phyloP scores from a whole-genome alignment of 2,329 filamentous ascomycete species.

The Penicillium glabrum region DNA sequence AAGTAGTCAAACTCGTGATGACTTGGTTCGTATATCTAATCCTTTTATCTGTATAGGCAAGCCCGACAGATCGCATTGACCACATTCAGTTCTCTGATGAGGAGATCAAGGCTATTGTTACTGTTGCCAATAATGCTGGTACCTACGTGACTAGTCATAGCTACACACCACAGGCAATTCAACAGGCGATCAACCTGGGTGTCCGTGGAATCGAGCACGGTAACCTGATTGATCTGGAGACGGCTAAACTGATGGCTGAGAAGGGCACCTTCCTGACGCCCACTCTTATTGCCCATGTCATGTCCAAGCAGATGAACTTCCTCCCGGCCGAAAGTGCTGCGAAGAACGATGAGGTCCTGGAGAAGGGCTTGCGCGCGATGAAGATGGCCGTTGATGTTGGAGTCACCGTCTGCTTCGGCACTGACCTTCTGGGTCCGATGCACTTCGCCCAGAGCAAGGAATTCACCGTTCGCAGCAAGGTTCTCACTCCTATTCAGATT shows the following conservation, averaged over 20 bases:
- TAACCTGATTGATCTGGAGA: slow-evolving; percentile 45
- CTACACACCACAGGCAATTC: slow-evolving; percentile 57
- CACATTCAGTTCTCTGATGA: slow-evolving; percentile 58
- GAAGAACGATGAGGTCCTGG: slow-evolving; percentile 55
- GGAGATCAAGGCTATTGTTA: slow-evolving; percentile 57
- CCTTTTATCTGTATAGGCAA: slow-evolving; percentile 25
- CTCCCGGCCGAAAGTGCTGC: slow-evolving; percentile 35
- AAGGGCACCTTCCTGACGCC: slow-evolving; percentile 54
- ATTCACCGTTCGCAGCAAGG: slow-evolving; percentile 48
- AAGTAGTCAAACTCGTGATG: neutral
- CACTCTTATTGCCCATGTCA: slow-evolving; percentile 54
- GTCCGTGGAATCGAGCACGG: slow-evolving; percentile 58
- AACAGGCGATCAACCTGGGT: slow-evolving; percentile 56
- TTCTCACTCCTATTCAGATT: slow-evolving; percentile 46
- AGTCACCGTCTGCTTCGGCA: slow-evolving; percentile 58
- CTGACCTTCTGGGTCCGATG: slow-evolving; percentile 55
- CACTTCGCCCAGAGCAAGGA: slow-evolving; percentile 51
- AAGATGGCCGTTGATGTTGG: slow-evolving; percentile 53
- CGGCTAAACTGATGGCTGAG: slow-evolving; percentile 52
- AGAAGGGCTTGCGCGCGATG: slow-evolving; percentile 48
- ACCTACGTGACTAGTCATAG: slow-evolving; percentile 60
- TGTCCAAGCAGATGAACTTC: slow-evolving; percentile 43
- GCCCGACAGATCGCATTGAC: slow-evolving; percentile 55
- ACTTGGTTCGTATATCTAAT: neutral
- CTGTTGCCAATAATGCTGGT: slow-evolving; percentile 49